Evolutionary conservation across 768 basidiomycete species (phyloP).

Genomic region (Rhizopogon roseolus): DNA sequence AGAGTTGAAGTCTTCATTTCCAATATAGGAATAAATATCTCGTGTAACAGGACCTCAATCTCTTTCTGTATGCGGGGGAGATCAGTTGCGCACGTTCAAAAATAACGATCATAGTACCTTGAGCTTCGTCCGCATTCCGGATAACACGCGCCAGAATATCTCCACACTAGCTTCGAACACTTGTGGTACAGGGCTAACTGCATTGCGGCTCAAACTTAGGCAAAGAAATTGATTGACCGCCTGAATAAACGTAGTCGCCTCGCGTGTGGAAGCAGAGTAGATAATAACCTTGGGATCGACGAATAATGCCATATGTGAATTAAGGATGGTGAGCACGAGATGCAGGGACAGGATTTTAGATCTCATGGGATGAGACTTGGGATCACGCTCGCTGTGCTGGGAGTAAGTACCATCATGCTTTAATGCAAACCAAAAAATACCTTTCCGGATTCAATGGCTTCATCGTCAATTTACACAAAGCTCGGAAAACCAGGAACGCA

Average conservation of each 20-base stretch:
- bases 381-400: slow-evolving; percentile 76
- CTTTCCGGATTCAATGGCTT: slow-evolving; percentile 93
- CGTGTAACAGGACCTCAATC: slow-evolving; percentile 96
- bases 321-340: slow-evolving; percentile 86
- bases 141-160: slow-evolving; percentile 96
- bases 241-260: slow-evolving; percentile 86
- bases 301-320: slow-evolving; percentile 87
- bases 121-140: slow-evolving; percentile 90
- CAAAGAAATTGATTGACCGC: slow-evolving; percentile 97
- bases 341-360: slow-evolving; percentile 94
- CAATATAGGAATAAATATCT: slow-evolving; percentile 96
- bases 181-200: slow-evolving; percentile 90
- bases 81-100: slow-evolving; percentile 6
- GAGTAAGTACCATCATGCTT: slow-evolving; percentile 10
- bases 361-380: slow-evolving; percentile 95
- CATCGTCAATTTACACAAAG: slow-evolving; percentile 97
- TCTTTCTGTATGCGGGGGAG: slow-evolving; percentile 68
- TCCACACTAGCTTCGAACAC: slow-evolving; percentile 98
- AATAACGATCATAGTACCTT: slow-evolving; percentile 52
- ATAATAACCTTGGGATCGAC: slow-evolving; percentile 87
- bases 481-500: slow-evolving; percentile 95
- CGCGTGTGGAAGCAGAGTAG: slow-evolving; percentile 83
- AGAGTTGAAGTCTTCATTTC: slow-evolving; percentile 97
- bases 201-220: slow-evolving; percentile 87
- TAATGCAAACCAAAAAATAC: slow-evolving; percentile 31